A percentile compares a stretch with the other conserved stretches of the same genome.
Conservation (phyloP, 306 rosid genomes). For the apple (Malus domestica) region ASM211411v1 NC_041791.1:19437001-19437500, state of each 20-base stretch:
- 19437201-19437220: not conserved
- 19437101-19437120: constrained; percentile 55
- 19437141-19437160: not conserved
- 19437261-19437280: constrained; percentile 64
- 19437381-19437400: not conserved
- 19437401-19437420: not conserved
- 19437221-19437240: not conserved
- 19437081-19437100: not conserved
- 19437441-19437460: not conserved
- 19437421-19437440: not conserved
- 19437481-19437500: too few relatives aligned
- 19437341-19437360: not conserved
- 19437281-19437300: constrained; percentile 95
- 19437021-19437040: too few relatives aligned
- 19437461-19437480: too few relatives aligned
- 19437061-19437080: too few relatives aligned
- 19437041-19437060: too few relatives aligned
- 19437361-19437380: not conserved
- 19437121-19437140: constrained; percentile 38
- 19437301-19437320: constrained; percentile 86
- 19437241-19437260: constrained; percentile 46
- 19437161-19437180: not conserved
- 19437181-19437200: not conserved
- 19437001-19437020: too few relatives aligned
- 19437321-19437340: constrained; percentile 23